A percentile compares a stretch with the other conserved stretches of the same genome.
These are phyloP conservation scores for Penicillium diatomitis DNA, from an alignment of 495 filamentous ascomycete species.

Conservation along the genomic window DNA sequence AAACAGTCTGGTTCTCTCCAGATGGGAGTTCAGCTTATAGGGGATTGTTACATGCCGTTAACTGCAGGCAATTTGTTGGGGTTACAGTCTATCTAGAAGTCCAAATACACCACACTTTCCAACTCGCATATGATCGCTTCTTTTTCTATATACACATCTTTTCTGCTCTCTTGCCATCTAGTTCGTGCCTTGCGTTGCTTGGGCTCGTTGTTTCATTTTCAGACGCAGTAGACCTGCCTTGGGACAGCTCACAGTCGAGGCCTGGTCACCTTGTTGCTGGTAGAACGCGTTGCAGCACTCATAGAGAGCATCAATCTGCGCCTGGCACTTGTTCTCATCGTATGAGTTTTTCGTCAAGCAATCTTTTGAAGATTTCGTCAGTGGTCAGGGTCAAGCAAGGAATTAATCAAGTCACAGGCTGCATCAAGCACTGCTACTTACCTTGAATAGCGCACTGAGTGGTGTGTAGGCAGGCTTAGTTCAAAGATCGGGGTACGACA, in stretches of 20 bases:
- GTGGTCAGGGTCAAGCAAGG: not conserved
- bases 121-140: no score
- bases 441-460: slow-evolving; percentile 82
- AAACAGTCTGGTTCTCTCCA: slow-evolving; percentile 51
- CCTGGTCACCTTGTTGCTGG: slow-evolving; percentile 64
- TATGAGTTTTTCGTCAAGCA: slow-evolving; percentile 81
- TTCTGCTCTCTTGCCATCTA: not conserved
- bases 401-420: not conserved
- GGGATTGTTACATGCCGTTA: slow-evolving; percentile 40
- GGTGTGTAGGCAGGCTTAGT: slow-evolving; percentile 1
- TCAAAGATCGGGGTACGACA: no score
- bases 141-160: not conserved
- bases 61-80: no score
- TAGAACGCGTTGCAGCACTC: slow-evolving; percentile 93
- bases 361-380: slow-evolving; percentile 38
- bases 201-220: slow-evolving; percentile 76
- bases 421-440: slow-evolving; percentile 17
- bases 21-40: slow-evolving; percentile 46
- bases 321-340: slow-evolving; percentile 74
- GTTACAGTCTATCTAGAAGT: no score
- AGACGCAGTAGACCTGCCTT: slow-evolving; percentile 68
- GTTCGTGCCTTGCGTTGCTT: slow-evolving; percentile 22
- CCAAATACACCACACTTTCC: no score
- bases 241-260: slow-evolving; percentile 74
- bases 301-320: slow-evolving; percentile 83